phyloP scores from a whole-genome alignment of 768 basidiomycete species.

The Boletus fagicola region DNA sequence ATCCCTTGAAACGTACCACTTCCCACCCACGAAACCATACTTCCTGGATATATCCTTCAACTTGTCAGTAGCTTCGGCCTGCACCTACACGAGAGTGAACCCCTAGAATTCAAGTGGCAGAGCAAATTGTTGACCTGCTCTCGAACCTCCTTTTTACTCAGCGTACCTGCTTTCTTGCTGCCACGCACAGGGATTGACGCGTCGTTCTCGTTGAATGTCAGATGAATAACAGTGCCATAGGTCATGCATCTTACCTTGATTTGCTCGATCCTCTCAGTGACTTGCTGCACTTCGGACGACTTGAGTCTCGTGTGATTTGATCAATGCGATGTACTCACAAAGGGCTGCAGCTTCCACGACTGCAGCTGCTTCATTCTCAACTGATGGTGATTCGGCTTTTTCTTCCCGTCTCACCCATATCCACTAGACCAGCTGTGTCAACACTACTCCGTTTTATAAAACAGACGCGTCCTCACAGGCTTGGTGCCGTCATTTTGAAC shows the following conservation, averaged over 20 bases:
- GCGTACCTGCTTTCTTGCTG: constrained; percentile 69
- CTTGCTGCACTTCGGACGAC: constrained; percentile 48
- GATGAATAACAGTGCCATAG: background rate
- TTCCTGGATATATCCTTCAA: constrained; percentile 59
- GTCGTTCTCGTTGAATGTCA: constrained; percentile 49
- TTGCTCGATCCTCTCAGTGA: constrained; percentile 53
- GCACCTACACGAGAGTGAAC: constrained; percentile 41
- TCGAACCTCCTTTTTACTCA: constrained; percentile 73
- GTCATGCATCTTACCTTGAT: constrained; percentile 48
- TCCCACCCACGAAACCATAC: constrained; percentile 56
- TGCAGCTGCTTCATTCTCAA: constrained; percentile 31
- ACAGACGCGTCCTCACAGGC: constrained; percentile 47
- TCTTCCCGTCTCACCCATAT: constrained; percentile 50
- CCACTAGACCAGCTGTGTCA: constrained; percentile 46
- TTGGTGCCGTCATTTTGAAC: constrained; percentile 75
- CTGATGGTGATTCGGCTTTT: constrained; percentile 1
- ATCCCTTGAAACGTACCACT: constrained; percentile 49
- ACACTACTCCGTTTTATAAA: background rate
- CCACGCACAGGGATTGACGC: constrained; percentile 61
- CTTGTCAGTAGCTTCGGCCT: constrained; percentile 55
- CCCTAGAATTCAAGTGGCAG: background rate
- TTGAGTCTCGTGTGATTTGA: background rate
- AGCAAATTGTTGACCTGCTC: constrained; percentile 49
- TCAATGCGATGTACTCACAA: constrained; percentile 34
- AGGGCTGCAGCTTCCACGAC: constrained; percentile 44